Evolutionary conservation across 768 basidiomycete genomes (phyloP).

Genomic region (Lentinula aciculospora): DNA sequence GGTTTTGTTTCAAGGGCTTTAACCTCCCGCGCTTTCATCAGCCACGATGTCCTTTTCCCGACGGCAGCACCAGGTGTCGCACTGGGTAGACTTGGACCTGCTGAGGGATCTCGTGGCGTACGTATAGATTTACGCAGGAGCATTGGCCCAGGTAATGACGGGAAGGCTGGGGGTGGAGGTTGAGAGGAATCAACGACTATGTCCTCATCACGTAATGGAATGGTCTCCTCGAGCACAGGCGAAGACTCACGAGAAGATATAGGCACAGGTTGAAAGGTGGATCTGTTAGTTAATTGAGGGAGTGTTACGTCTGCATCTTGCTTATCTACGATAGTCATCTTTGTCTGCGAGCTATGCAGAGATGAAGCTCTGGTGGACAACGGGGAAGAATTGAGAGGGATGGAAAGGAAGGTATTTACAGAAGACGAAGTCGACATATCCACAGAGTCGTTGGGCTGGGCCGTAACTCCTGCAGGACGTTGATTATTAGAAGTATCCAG

Average conservation of each 20-base stretch:
- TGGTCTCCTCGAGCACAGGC: not conserved
- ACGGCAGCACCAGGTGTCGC: conserved; percentile 36
- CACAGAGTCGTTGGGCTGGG: conserved; percentile 7
- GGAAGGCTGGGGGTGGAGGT: conserved; percentile 40
- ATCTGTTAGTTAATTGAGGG: not conserved
- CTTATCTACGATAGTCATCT: not conserved
- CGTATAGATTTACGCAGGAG: conserved; percentile 67
- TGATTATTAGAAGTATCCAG: conserved; percentile 16
- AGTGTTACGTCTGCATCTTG: too few species aligned
- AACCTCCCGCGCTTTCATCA: conserved; percentile 70
- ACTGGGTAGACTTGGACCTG: conserved; percentile 24
- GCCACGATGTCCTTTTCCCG: conserved; percentile 75
- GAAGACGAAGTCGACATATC: conserved; percentile 24
- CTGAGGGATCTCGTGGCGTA: conserved; percentile 37
- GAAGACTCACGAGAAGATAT: not conserved
- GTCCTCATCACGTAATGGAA: not conserved
- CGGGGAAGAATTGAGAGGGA: conserved; percentile 30
- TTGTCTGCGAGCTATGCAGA: not conserved
- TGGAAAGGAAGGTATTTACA: conserved; percentile 29
- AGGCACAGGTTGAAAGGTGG: not conserved
- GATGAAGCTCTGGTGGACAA: not conserved
- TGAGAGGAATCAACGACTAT: conserved; percentile 25
- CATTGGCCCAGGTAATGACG: conserved; percentile 62
- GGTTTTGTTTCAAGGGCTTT: conserved; percentile 61
- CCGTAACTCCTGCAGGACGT: conserved; percentile 1